Evolutionary conservation across 1,139 yeast species (phyloP), one percentile per base, ranked within the genome.

Genomic region (Debaryomyces udenii): DNA sequence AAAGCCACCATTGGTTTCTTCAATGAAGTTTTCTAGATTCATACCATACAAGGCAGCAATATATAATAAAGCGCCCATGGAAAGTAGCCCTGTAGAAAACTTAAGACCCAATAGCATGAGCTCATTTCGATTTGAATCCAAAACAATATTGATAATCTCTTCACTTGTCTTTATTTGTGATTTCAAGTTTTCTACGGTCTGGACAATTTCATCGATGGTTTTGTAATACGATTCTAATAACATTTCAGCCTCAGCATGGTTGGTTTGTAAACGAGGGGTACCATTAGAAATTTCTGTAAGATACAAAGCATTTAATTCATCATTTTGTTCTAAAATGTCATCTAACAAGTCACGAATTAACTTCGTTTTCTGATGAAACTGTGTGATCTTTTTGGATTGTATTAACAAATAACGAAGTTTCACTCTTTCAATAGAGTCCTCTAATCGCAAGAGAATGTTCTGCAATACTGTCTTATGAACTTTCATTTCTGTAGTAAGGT

Each of bases 71-170:
- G 63, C 47, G 5, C 74, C 76, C 64, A 70, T 61, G 3, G 76
- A 65, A 22, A 73, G 52, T 23, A 73, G 51, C 1, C 76, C 77
- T 4, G 70, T 62, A 13, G 73, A 68, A 38, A 68, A 70, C 48
- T 68, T 69, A 45, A 73, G 57, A 0, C 78, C 76, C 30, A 73
- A 53, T 30, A 73, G 55, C 78, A 73, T 73, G 44, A 73, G 61
- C 46, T 73, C 78, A 47, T 73, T 73, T 52, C 78, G 56, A 49
- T 73, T 73, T 2, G 78, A 67, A 44, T 73, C 78, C 44, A 73
- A 55, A 13, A 72, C 73, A 38, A 72, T 68, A 42, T 69, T 68
- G 30, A 73, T 72, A 44, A 73, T 70, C 46, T 73, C 78, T 46
- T 73, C 77, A 3, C 75, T 70, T 9, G 77, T 70, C 47, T 62